These are phyloP conservation scores for Paecilomyces fulvus DNA, from an alignment of 2,329 filamentous ascomycete genomes.

Conservation along the genomic window DNA sequence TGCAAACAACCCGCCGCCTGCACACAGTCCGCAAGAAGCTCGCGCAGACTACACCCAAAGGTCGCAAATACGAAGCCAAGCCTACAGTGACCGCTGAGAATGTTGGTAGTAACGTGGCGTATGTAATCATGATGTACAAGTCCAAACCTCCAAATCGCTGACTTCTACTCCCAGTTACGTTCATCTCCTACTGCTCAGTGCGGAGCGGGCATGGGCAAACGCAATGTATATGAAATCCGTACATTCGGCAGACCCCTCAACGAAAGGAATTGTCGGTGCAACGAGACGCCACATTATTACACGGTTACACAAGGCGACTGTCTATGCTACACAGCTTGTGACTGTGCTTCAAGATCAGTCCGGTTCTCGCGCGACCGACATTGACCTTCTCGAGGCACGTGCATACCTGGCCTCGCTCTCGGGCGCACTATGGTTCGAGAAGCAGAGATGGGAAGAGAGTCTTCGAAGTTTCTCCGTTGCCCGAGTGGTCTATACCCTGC, in stretches of 20 bases:
- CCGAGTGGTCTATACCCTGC: conserved; percentile 71
- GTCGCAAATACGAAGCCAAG: conserved; percentile 74
- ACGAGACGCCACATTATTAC: conserved; percentile 84
- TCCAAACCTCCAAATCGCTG: conserved; percentile 4
- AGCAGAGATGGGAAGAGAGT: conserved; percentile 74
- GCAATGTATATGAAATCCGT: conserved; percentile 88
- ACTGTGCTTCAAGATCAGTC: conserved; percentile 55
- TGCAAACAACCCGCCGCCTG: conserved; percentile 69
- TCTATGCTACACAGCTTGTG: conserved; percentile 60
- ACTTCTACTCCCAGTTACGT: conserved; percentile 50
- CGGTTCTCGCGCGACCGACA: conserved; percentile 56
- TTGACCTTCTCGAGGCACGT: conserved; percentile 73
- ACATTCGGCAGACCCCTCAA: conserved; percentile 64
- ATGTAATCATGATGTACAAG: conserved; percentile 29
- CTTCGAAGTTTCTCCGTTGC: conserved; percentile 67
- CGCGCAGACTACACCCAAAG: conserved; percentile 72
- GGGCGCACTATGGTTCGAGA: conserved; percentile 77
- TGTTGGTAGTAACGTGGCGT: conserved; percentile 69
- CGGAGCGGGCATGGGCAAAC: conserved; percentile 90
- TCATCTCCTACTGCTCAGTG: conserved; percentile 70
- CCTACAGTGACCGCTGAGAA: conserved; percentile 63
- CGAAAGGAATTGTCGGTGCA: conserved; percentile 67
- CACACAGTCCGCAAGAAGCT: conserved; percentile 79
- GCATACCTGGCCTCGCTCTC: conserved; percentile 72
- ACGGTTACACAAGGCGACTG: conserved; percentile 70